Conservation (phyloP, 257 asterid genomes). For the Rehmannia glutinosa region DNA sequence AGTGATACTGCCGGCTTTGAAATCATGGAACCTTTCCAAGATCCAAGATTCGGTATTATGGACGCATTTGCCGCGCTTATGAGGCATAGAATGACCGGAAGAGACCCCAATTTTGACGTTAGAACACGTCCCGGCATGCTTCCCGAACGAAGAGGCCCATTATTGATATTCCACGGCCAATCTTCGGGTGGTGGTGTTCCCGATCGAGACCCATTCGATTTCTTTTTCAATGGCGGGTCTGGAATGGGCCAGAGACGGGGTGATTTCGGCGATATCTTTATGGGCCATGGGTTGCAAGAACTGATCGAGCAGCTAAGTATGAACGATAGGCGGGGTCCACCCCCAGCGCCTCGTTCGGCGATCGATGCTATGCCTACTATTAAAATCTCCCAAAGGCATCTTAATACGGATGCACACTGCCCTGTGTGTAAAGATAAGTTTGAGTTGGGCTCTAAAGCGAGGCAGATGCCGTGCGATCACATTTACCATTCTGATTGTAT, state of each 20-base stretch:
- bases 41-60: constrained; percentile 42
- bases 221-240: constrained; percentile 25
- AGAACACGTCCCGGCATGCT: constrained; percentile 51
- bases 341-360: constrained; percentile 67
- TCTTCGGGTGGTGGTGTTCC: constrained; percentile 20
- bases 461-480: constrained; percentile 83
- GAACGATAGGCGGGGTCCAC: constrained; percentile 46
- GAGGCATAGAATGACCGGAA: constrained; percentile 81
- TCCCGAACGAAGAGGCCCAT: constrained; percentile 48
- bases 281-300: constrained; percentile 42
- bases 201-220: constrained; percentile 33
- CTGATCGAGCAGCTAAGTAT: constrained; percentile 39
- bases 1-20: constrained; percentile 35
- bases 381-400: constrained; percentile 51
- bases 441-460: constrained; percentile 54
- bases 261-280: constrained; percentile 36
- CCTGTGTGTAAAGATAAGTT: constrained; percentile 71
- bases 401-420: constrained; percentile 54
- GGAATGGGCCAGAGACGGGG: constrained; percentile 34
- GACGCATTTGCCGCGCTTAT: constrained; percentile 69
- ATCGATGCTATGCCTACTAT: constrained; percentile 73
- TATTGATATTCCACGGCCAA: constrained; percentile 51
- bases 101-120: constrained; percentile 59
- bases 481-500: constrained; percentile 71
- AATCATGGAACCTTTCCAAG: constrained; percentile 27